Percentiles rank a stretch among this genome's conserved stretches.
These are phyloP conservation scores for Serendipita sp. DNA, from an alignment of 768 basidiomycete genomes.

Conservation along the genomic window DNA sequence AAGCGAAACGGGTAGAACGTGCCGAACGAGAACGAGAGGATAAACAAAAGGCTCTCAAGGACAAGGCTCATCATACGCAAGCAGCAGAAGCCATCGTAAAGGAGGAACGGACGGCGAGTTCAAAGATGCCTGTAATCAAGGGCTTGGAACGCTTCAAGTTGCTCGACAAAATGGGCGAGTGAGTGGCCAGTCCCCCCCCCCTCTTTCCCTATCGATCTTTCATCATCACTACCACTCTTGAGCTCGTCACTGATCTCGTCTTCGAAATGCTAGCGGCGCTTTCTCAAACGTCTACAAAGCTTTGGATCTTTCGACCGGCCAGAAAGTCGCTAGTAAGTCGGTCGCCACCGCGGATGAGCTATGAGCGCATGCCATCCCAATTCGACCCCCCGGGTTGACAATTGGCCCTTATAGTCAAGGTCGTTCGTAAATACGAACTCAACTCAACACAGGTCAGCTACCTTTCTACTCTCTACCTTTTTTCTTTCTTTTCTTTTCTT, in stretches of 20 bases:
- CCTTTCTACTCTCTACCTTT: constrained; percentile 4
- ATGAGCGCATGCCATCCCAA: constrained; percentile 10
- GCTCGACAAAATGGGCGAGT: constrained; percentile 87
- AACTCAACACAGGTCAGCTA: constrained; percentile 76
- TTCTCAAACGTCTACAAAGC: constrained; percentile 99
- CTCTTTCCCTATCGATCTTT: constrained; percentile 2
- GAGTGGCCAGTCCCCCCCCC: constrained; percentile 21
- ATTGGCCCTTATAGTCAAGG: constrained; percentile 46
- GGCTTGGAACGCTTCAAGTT: constrained; percentile 70
- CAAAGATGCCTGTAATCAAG: constrained; percentile 69
- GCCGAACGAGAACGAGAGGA: constrained; percentile 8
- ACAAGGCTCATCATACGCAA: constrained; percentile 15
- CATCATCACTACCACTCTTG: background rate
- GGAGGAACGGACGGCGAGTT: constrained; percentile 56
- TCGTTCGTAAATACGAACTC: constrained; percentile 85
- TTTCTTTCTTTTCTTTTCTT: constrained; percentile 13
- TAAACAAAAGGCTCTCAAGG: constrained; percentile 7
- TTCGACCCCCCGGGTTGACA: too few relatives aligned
- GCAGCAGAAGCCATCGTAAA: constrained; percentile 52
- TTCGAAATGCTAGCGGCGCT: constrained; percentile 46
- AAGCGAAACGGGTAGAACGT: constrained; percentile 16
- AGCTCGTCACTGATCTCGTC: constrained; percentile 8
- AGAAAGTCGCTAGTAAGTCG: constrained; percentile 65
- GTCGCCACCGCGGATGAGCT: constrained; percentile 8
- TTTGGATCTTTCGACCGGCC: constrained; percentile 51